Evolutionary conservation across 108 stramenopile species (phyloP), one percentile per base, ranked within the genome.

Genomic region (Cyclotella choctawhatcheeana): DNA sequence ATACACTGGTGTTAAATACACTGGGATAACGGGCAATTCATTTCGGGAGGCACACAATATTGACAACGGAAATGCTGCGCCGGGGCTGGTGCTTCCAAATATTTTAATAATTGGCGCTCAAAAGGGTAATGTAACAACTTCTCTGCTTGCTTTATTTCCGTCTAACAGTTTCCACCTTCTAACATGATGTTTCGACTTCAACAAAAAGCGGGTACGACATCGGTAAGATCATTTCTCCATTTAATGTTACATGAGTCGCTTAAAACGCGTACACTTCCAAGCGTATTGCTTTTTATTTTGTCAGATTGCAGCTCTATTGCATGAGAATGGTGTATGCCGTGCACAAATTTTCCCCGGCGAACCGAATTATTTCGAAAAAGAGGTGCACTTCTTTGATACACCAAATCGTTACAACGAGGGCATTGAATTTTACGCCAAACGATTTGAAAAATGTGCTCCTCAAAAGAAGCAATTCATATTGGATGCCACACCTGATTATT

Each of bases 381-480:
- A 40, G 37, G 37, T 40, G 12, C 83, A 84, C 59, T 84, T 70
- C 44, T 84, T 84, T 22, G 76, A 79, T 44, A n/a, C 52, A 18
- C 20, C 48, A 24, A n/a, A 56, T 29, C 60, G 79, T 14, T 77
- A 73, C 61, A 44, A 43, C 8, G 24, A 68, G 44, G 83, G 83
- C 2, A 31, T 77, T 6, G 51, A 77, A 13, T 81, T 81, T 50
- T 84, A 81, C 47, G 53, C 75, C 13, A 52, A 67, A 8, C 72
- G 83, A 4, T 84, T 61, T 52, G 43, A 64, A 5, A 61, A 71
- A 29, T 63, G 65, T 25, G 5, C 26, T n/a, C n/a, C n/a, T 10
- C 18, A n/a, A 18, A 25, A 27, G 16, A 58, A 20, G 6, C 12
- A 18, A 0, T 26, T 24, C 18, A 12, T 67, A 2, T 25, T 84